phyloP scores from a whole-genome alignment of 305 asterid species.

The Coffea humblotiana region DNA sequence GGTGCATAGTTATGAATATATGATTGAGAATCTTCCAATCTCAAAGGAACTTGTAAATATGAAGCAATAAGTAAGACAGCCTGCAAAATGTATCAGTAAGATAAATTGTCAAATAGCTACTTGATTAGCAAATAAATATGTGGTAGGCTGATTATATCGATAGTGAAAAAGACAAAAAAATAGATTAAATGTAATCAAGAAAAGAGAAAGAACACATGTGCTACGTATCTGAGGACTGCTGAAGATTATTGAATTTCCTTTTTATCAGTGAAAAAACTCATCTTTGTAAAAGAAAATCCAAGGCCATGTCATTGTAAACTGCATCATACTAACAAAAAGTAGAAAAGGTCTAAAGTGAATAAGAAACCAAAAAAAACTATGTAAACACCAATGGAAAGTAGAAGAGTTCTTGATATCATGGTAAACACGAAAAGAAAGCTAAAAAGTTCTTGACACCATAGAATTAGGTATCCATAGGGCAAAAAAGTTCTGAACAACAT shows the following conservation, averaged over 20 bases:
- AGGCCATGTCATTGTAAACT: too few relatives aligned
- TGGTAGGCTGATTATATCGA: neutral
- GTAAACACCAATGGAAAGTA: too few relatives aligned
- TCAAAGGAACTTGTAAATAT: slow-evolving; percentile 85
- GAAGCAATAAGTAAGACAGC: slow-evolving; percentile 74
- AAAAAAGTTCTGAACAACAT: too few relatives aligned
- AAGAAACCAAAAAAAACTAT: too few relatives aligned
- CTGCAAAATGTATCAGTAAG: slow-evolving; percentile 47
- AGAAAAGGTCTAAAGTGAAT: too few relatives aligned
- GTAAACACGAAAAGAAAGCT: too few relatives aligned
- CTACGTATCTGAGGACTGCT: slow-evolving; percentile 92
- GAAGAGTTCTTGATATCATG: too few relatives aligned
- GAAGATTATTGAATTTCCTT: slow-evolving; percentile 94
- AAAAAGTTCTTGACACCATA: too few relatives aligned
- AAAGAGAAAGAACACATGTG: slow-evolving; percentile 67
- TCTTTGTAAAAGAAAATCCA: slow-evolving; percentile 65
- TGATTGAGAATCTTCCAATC: slow-evolving; percentile 91
- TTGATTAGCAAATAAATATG: slow-evolving; percentile 5
- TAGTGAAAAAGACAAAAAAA: neutral
- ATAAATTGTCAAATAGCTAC: slow-evolving; percentile 22
- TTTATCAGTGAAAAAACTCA: slow-evolving; percentile 97
- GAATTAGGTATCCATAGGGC: too few relatives aligned
- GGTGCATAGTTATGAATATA: slow-evolving; percentile 85
- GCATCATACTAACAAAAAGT: too few relatives aligned
- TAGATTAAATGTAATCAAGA: slow-evolving; percentile 18